Conservation (phyloP, 192 early-diverging fungal genomes). For the Linnemannia schmuckeri region DNA sequence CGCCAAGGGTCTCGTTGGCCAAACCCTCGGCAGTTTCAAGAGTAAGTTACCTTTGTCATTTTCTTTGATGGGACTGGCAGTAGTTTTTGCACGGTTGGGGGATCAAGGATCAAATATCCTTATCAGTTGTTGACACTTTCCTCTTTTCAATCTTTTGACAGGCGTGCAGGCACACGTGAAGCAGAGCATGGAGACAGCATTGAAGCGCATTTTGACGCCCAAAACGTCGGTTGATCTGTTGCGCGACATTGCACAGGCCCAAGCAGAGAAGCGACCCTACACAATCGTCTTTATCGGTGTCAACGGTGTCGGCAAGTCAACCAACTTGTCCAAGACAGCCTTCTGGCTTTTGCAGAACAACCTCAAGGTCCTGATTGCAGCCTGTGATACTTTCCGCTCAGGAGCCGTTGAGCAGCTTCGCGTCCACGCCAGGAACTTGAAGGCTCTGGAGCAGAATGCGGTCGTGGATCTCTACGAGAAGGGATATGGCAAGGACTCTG, state of each 20-base stretch:
- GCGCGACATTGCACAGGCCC: constrained; percentile 86
- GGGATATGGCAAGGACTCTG: constrained; percentile 98
- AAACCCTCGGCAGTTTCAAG: constrained; percentile 83
- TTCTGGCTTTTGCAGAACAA: constrained; percentile 97
- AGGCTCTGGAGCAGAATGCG: constrained; percentile 74
- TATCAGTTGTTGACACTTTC: background rate
- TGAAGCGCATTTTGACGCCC: constrained; percentile 91
- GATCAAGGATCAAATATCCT: background rate
- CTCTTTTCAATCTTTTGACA: constrained; percentile 14
- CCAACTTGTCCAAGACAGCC: constrained; percentile 94
- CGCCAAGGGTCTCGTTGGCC: constrained; percentile 74
- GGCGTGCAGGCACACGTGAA: constrained; percentile 76
- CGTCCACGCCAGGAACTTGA: constrained; percentile 90
- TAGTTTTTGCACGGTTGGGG: background rate
- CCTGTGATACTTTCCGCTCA: constrained; percentile 96
- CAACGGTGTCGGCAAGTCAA: constrained; percentile 94
- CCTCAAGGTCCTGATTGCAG: constrained; percentile 90
- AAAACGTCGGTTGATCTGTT: constrained; percentile 91
- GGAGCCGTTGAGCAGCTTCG: constrained; percentile 97
- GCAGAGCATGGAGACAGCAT: constrained; percentile 84
- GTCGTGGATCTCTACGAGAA: constrained; percentile 92
- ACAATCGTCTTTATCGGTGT: constrained; percentile 95
- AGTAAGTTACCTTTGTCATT: constrained; percentile 56
- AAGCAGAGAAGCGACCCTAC: constrained; percentile 81
- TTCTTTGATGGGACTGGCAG: background rate